Conservation (phyloP, 2,329 filamentous ascomycete species). For the Ambrosiella beaveri region DNA sequence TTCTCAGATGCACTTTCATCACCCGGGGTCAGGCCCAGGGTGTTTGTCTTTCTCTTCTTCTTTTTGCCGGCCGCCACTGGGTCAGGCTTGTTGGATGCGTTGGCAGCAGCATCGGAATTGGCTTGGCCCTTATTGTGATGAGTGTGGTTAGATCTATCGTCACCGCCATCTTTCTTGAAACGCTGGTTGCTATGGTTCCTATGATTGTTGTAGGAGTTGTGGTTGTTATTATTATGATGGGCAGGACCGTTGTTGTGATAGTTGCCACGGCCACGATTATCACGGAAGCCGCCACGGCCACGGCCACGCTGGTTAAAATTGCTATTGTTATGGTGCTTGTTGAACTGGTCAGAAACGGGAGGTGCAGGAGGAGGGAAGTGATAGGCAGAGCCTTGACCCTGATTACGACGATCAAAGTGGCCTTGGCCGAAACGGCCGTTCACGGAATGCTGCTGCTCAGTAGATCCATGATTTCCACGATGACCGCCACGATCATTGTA, state of each 20-base stretch:
- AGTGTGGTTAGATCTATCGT: constrained; percentile 19
- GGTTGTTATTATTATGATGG: constrained; percentile 21
- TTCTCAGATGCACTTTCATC: constrained; percentile 48
- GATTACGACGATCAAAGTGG: constrained; percentile 8
- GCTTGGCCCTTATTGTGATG: constrained; percentile 18
- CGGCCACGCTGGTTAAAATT: constrained; percentile 18
- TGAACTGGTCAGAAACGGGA: constrained; percentile 16
- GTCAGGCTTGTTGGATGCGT: constrained; percentile 19
- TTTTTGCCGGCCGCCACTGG: constrained; percentile 38
- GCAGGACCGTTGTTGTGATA: constrained; percentile 30
- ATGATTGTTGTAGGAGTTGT: constrained; percentile 14
- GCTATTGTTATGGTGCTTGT: background rate
- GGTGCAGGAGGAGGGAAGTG: constrained; percentile 26
- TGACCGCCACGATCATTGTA: constrained; percentile 29
- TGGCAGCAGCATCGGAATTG: constrained; percentile 15
- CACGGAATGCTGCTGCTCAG: constrained; percentile 11
- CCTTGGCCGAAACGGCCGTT: constrained; percentile 8
- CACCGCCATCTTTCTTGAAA: constrained; percentile 10
- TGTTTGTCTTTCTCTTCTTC: constrained; percentile 57
- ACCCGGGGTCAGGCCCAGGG: constrained; percentile 52
- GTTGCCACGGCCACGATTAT: constrained; percentile 22
- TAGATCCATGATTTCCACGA: constrained; percentile 7
- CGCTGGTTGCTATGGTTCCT: constrained; percentile 13
- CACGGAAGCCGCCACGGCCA: constrained; percentile 16
- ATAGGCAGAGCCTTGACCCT: constrained; percentile 16